These are phyloP conservation scores for Parietichytrium sp. DNA, from an alignment of 108 stramenopile genomes.

Conservation along the genomic window DNA sequence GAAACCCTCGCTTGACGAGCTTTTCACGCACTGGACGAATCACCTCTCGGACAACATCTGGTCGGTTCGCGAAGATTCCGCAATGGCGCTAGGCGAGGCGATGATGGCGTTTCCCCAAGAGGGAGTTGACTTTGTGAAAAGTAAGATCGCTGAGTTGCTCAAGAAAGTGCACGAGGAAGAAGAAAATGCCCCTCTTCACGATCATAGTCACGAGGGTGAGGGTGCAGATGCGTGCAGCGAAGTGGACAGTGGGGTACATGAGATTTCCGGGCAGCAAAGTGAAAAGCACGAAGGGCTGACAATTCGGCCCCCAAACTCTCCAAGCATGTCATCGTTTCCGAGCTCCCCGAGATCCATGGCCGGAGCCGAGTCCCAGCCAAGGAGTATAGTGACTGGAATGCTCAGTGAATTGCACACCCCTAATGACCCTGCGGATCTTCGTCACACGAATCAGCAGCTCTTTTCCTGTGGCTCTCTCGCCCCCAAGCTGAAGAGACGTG, in stretches of 20 bases:
- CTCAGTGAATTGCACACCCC: background rate
- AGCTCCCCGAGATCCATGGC: slow-evolving; percentile 50
- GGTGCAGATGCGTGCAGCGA: slow-evolving; percentile 53
- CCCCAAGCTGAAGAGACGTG: slow-evolving; percentile 84
- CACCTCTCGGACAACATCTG: slow-evolving; percentile 94
- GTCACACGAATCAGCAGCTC: slow-evolving; percentile 75
- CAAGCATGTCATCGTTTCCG: slow-evolving; percentile 45
- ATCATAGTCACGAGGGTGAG: slow-evolving; percentile 68
- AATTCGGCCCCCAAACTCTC: too few species aligned
- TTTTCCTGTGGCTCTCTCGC: slow-evolving; percentile 88
- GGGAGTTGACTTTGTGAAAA: slow-evolving; percentile 62
- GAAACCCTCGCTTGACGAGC: slow-evolving; percentile 69
- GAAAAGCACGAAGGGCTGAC: too few species aligned
- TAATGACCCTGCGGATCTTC: background rate
- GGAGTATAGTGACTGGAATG: background rate
- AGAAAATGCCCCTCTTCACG: slow-evolving; percentile 40
- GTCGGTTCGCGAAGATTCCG: slow-evolving; percentile 89
- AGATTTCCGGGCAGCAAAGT: slow-evolving; percentile 76
- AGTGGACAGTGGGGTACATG: slow-evolving; percentile 76
- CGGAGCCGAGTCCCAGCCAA: slow-evolving; percentile 20
- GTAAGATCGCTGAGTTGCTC: background rate
- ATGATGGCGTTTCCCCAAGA: slow-evolving; percentile 72
- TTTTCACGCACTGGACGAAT: slow-evolving; percentile 85
- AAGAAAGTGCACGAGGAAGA: background rate
- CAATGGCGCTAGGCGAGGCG: slow-evolving; percentile 86